Percentiles rank a stretch among this genome's conserved stretches.
Evolutionary conservation across 1,284 basidiomycete genomes (phyloP).

Genomic region (Tylopilus orsonianus): DNA sequence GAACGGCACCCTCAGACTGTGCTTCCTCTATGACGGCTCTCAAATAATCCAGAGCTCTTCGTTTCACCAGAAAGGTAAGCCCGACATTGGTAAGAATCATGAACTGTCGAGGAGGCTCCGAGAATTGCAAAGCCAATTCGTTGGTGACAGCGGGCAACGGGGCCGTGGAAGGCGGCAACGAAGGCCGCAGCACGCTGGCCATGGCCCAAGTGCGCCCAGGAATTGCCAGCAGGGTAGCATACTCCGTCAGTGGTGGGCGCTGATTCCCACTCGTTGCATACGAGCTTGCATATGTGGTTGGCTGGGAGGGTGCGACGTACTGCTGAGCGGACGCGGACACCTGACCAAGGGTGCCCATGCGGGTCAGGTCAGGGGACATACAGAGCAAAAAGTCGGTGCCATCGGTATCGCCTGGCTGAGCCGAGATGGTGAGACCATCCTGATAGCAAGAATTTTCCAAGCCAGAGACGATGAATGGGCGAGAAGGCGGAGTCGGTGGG

Average conservation of each 20-base stretch:
- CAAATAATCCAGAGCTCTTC: conserved; percentile 82
- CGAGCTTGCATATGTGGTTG: conserved; percentile 34
- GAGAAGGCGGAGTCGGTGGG: conserved; percentile 43
- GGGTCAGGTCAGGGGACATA: conserved; percentile 74
- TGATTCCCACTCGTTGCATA: conserved; percentile 46
- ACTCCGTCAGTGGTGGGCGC: conserved; percentile 69
- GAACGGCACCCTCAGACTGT: conserved; percentile 63
- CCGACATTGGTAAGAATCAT: conserved; percentile 87
- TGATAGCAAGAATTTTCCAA: conserved; percentile 62
- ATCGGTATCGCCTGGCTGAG: conserved; percentile 71
- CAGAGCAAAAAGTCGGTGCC: conserved; percentile 76
- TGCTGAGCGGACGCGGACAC: conserved; percentile 45
- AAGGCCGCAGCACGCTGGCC: conserved; percentile 50
- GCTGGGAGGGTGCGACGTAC: conserved; percentile 38
- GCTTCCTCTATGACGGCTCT: conserved; percentile 72
- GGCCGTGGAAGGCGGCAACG: conserved; percentile 36
- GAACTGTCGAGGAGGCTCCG: conserved; percentile 72
- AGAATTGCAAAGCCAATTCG: conserved; percentile 80
- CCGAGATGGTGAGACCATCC: conserved; percentile 63
- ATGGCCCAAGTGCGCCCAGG: conserved; percentile 85
- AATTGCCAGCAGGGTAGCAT: conserved; percentile 73
- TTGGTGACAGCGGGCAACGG: conserved; percentile 60
- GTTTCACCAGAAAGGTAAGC: conserved; percentile 79
- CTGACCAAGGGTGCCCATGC: conserved; percentile 64
- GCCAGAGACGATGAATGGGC: conserved; percentile 55